These are phyloP conservation scores for Cnidoscolus chayamansa DNA, from an alignment of 441 rosid species.

Conservation along the genomic window DNA sequence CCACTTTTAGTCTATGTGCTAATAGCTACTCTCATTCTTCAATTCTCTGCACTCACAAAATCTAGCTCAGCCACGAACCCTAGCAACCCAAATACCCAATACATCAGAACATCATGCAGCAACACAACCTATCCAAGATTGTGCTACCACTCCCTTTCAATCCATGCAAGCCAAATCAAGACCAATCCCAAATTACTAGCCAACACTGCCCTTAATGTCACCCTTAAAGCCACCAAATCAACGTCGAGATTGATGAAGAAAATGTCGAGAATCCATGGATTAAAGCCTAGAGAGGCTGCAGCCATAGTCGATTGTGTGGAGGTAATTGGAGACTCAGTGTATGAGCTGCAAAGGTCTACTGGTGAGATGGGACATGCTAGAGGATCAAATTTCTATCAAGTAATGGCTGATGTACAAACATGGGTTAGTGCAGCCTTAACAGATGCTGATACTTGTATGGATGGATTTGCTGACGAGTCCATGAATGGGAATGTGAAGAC, in stretches of 20 bases:
- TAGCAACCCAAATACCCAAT: conserved; percentile 30
- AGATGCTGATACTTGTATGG: conserved; percentile 63
- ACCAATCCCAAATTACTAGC: conserved; percentile 45
- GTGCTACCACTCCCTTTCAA: conserved; percentile 61
- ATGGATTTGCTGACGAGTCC: conserved; percentile 42
- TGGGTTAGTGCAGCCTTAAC: conserved; percentile 85
- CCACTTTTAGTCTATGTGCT: conserved; percentile 7
- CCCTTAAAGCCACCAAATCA: conserved; percentile 40
- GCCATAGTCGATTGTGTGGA: conserved; percentile 63
- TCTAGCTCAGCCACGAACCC: conserved; percentile 13
- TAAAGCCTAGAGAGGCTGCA: conserved; percentile 34
- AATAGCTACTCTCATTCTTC: conserved; percentile 28
- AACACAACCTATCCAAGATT: conserved; percentile 52
- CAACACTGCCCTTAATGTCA: conserved; percentile 50
- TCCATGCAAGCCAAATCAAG: conserved; percentile 47
- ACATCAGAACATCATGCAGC: conserved; percentile 57
- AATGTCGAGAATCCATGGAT: conserved; percentile 33
- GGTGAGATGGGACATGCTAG: conserved; percentile 39
- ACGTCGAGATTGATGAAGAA: conserved; percentile 35
- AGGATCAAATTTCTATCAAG: conserved; percentile 32
- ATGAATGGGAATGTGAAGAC: conserved; percentile 34
- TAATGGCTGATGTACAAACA: conserved; percentile 54
- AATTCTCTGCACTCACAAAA: conserved; percentile 20
- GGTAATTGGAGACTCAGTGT: conserved; percentile 47
- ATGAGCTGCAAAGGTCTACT: conserved; percentile 49